A percentile compares a stretch with the other conserved stretches of the same genome.
These are phyloP conservation scores for Vigna hirtella DNA, from an alignment of 306 rosid genomes.

Conservation along the genomic window DNA sequence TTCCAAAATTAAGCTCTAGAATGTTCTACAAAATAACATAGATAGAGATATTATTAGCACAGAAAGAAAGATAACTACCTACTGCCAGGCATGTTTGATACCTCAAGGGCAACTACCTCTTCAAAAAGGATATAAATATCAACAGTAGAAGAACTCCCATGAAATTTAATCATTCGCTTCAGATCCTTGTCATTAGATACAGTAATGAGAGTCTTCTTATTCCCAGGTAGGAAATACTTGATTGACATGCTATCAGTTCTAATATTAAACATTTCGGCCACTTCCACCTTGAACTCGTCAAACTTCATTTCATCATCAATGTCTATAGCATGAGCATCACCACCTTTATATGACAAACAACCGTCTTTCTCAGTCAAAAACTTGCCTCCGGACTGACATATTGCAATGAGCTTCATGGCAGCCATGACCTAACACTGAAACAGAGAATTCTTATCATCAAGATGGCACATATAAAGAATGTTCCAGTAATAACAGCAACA, in stretches of 20 bases:
- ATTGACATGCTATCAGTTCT: constrained; percentile 56
- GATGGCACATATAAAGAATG: constrained; percentile 7
- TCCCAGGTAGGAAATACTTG: constrained; percentile 94
- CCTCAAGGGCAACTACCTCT: constrained; percentile 62
- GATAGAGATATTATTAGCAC: constrained; percentile 25
- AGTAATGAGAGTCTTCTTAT: constrained; percentile 89
- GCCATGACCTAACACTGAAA: constrained; percentile 67
- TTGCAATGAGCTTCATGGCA: constrained; percentile 71
- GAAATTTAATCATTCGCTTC: constrained; percentile 87
- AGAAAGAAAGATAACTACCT: constrained; percentile 77
- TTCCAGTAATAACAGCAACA: not conserved
- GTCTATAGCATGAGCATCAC: constrained; percentile 94
- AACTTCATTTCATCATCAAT: constrained; percentile 77
- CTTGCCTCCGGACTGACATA: constrained; percentile 95
- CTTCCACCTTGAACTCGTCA: constrained; percentile 76
- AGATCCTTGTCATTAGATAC: constrained; percentile 96
- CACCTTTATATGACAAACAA: constrained; percentile 69
- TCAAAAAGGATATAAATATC: constrained; percentile 75
- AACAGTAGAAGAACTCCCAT: constrained; percentile 61
- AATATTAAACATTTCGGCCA: constrained; percentile 80
- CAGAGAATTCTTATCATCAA: constrained; percentile 21
- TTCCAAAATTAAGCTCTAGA: constrained; percentile 37
- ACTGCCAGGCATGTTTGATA: constrained; percentile 90
- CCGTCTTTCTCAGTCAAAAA: constrained; percentile 77
- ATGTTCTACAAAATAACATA: constrained; percentile 34